Conservation (phyloP, 164 flowering plant genomes). For the Stephania cephalantha region DNA sequence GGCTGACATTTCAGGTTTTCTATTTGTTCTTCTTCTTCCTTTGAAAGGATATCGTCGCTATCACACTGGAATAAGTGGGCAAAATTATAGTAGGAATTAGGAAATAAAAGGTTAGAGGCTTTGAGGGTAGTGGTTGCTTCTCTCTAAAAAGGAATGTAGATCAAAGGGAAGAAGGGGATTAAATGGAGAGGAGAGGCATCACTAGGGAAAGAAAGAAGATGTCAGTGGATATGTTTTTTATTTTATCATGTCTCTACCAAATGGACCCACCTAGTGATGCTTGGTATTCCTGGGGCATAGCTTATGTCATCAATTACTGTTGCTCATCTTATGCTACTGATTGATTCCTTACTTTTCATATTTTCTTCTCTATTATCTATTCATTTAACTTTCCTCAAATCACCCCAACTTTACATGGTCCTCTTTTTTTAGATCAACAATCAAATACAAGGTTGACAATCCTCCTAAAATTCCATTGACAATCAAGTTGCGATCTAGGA, state of each 20-base stretch:
- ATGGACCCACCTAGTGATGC: slow-evolving; percentile 28
- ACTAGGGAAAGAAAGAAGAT: slow-evolving; percentile 17
- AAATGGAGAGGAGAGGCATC: slow-evolving; percentile 23
- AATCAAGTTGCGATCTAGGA: slow-evolving; percentile 15
- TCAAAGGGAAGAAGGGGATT: slow-evolving; percentile 16
- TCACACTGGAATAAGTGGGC: slow-evolving; percentile 2
- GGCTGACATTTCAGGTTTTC: slow-evolving; percentile 5
- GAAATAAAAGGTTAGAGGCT: slow-evolving; percentile 12
- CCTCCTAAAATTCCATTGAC: slow-evolving; percentile 14
- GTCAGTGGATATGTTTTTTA: slow-evolving; percentile 20
- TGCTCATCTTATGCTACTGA: slow-evolving; percentile 25
- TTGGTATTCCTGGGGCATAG: slow-evolving; percentile 28
- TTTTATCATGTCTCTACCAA: slow-evolving; percentile 25
- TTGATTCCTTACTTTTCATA: slow-evolving; percentile 17
- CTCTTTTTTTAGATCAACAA: slow-evolving; percentile 11
- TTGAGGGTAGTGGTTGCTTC: slow-evolving; percentile 14
- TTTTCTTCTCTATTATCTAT: not conserved
- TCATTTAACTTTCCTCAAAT: not conserved
- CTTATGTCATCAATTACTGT: slow-evolving; percentile 38
- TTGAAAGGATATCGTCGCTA: slow-evolving; percentile 18
- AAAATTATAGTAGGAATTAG: slow-evolving; percentile 1
- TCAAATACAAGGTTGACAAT: slow-evolving; percentile 22
- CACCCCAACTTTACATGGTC: slow-evolving; percentile 19
- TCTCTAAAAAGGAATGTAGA: slow-evolving; percentile 22
- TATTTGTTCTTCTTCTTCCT: slow-evolving; percentile 16